Evolutionary conservation across 2,329 filamentous ascomycete species (phyloP), one percentile per base, ranked within the genome.

Genomic region (Neopestalotiopsis sp.): DNA sequence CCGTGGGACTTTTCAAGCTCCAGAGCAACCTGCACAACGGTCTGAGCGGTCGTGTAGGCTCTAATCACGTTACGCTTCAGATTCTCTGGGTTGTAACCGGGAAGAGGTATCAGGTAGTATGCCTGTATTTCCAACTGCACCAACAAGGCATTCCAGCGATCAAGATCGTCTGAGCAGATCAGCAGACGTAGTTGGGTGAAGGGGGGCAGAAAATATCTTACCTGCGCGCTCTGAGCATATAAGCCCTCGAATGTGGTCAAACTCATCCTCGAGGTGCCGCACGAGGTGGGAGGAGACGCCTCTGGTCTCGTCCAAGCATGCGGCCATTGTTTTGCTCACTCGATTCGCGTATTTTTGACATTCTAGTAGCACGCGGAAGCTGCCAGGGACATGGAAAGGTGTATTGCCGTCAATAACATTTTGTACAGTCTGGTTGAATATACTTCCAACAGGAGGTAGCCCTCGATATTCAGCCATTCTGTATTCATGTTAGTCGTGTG

Each of bases 101-200:
- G 79, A 0, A 81, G 79, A 3, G 83, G 84, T 70, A 83, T 80
- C 72, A 88, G 84, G 77, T 88, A 88, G 75, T 84, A 87, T 1
- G 80, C 77, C 70, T 89, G 86, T 9, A 88, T 81, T 68, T 89
- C 86, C n/a, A 87, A 80, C 28, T 84, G 81, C 1, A 85, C 83
- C 0, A 85, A 80, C 3, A 88, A 75, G 9, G 85, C 76, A 63
- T 84, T 84, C 72, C 88, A 85, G 17, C 82, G 79, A 66, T 85
- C 83, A 28, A 85, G 75, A 52, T 86, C 85, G 67, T 85, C 71
- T 72, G 3, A 17, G 14, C 6, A 3, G 45, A 60, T 76, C 64
- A 75, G 73, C 52, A 2, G 59, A 14, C n/a, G 17, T 14, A 14
- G 14, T 38, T 30, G 58, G n/a, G 28, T 4, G n/a, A 58, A 13